Evolutionary conservation across 2,329 filamentous ascomycete genomes (phyloP).

Genomic region (Fusarium subglutinans): DNA sequence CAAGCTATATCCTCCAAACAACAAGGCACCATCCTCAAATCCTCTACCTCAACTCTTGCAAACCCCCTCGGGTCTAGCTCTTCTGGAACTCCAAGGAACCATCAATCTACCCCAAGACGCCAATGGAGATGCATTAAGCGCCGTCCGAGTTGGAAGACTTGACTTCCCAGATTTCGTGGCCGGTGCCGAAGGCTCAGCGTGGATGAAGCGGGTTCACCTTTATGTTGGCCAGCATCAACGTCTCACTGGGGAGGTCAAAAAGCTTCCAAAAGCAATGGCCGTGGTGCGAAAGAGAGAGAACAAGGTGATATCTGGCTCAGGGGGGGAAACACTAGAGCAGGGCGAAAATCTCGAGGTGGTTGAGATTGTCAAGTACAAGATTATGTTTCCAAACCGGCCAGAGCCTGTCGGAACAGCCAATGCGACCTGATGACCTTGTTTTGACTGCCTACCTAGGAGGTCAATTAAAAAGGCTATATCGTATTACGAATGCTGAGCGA

Average conservation of each 20-base stretch:
- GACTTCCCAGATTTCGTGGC: conserved; percentile 78
- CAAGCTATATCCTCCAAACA: conserved; percentile 54
- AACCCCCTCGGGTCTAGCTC: conserved; percentile 87
- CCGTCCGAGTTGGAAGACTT: conserved; percentile 70
- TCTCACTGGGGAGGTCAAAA: conserved; percentile 90
- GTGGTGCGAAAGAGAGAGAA: conserved; percentile 71
- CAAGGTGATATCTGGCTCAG: conserved; percentile 52
- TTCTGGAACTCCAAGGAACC: conserved; percentile 92
- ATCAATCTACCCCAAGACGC: conserved; percentile 74
- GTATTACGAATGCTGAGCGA: not conserved
- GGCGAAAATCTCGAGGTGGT: conserved; percentile 77
- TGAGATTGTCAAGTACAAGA: conserved; percentile 87
- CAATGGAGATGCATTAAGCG: conserved; percentile 44
- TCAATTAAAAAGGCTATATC: not conserved
- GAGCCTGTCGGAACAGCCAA: conserved; percentile 76
- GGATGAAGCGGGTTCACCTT: conserved; percentile 91
- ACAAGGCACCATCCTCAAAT: conserved; percentile 44
- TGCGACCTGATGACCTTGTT: conserved; percentile 35
- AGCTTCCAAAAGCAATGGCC: conserved; percentile 79
- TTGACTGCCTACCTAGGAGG: not conserved
- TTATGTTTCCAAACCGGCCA: conserved; percentile 84
- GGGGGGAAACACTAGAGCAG: conserved; percentile 51
- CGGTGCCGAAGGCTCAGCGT: conserved; percentile 63
- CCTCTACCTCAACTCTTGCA: conserved; percentile 85
- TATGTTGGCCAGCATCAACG: conserved; percentile 91